Conservation (phyloP, 257 asterid genomes). For the Schizonepeta tenuifolia region DNA sequence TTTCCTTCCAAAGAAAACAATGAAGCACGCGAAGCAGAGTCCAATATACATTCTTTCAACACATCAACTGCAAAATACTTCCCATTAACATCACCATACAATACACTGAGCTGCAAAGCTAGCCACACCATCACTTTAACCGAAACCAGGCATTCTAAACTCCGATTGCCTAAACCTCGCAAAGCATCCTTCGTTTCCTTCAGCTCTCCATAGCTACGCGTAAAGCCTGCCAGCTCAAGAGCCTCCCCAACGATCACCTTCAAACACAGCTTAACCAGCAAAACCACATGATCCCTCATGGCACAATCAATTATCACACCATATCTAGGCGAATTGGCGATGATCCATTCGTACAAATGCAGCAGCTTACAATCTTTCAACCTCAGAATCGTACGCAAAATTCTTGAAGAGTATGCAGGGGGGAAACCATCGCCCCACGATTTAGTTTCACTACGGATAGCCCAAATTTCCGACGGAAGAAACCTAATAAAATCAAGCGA, state of each 20-base stretch:
- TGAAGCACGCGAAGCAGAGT: slow-evolving; percentile 47
- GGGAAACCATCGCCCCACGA: slow-evolving; percentile 66
- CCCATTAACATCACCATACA: slow-evolving; percentile 77
- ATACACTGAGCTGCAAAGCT: slow-evolving; percentile 56
- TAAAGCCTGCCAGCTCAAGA: slow-evolving; percentile 37
- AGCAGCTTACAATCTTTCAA: slow-evolving; percentile 38
- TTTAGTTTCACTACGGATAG: slow-evolving; percentile 55
- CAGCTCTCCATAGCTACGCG: slow-evolving; percentile 27
- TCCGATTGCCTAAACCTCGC: slow-evolving; percentile 33
- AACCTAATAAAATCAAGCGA: slow-evolving; percentile 39
- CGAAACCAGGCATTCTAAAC: slow-evolving; percentile 56
- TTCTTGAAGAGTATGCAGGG: slow-evolving; percentile 51
- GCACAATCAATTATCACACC: slow-evolving; percentile 69
- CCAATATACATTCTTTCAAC: slow-evolving; percentile 58
- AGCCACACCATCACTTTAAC: slow-evolving; percentile 65
- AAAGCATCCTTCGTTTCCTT: slow-evolving; percentile 21
- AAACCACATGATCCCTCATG: slow-evolving; percentile 64
- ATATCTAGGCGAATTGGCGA: slow-evolving; percentile 55
- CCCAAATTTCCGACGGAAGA: slow-evolving; percentile 85
- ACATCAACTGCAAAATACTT: slow-evolving; percentile 57
- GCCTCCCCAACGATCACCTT: slow-evolving; percentile 69
- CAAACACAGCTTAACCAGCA: slow-evolving; percentile 68
- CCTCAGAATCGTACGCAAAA: slow-evolving; percentile 54
- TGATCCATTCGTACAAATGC: slow-evolving; percentile 62
- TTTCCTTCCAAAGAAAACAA: slow-evolving; percentile 47